Evolutionary conservation across 2,329 filamentous ascomycete genomes (phyloP).

Genomic region (Volutella citrinella): DNA sequence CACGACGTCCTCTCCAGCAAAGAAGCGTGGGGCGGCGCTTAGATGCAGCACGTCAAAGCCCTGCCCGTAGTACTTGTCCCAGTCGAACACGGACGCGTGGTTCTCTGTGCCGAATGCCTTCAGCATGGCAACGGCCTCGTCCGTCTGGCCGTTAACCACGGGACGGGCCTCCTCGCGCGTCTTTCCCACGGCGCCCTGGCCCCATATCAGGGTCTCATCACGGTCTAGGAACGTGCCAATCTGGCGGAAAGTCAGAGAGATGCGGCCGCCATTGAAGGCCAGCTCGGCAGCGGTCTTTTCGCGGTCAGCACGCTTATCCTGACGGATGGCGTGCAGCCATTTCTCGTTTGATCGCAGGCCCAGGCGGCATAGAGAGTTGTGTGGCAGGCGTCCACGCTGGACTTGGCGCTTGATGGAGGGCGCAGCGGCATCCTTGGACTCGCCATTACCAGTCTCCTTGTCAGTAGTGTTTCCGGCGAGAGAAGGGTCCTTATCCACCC

Average conservation of each 20-base stretch:
- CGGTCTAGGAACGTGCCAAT: conserved; percentile 81
- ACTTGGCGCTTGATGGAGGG: conserved; percentile 43
- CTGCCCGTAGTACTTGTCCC: conserved; percentile 70
- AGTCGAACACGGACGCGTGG: conserved; percentile 66
- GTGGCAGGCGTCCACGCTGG: conserved; percentile 71
- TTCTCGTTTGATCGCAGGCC: conserved; percentile 76
- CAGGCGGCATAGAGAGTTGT: conserved; percentile 85
- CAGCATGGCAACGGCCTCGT: conserved; percentile 67
- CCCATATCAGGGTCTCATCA: conserved; percentile 73
- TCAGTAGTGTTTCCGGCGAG: neutral
- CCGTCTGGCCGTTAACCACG: conserved; percentile 67
- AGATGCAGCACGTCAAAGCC: conserved; percentile 85
- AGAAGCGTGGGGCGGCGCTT: conserved; percentile 48
- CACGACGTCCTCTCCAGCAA: conserved; percentile 44
- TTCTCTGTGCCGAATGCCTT: conserved; percentile 85
- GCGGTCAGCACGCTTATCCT: conserved; percentile 69
- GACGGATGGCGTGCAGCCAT: conserved; percentile 90
- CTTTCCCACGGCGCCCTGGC: conserved; percentile 80
- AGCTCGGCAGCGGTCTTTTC: conserved; percentile 71
- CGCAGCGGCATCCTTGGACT: no score
- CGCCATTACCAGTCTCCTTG: no score
- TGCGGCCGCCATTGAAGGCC: conserved; percentile 71
- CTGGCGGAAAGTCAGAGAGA: conserved; percentile 85
- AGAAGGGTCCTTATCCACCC: conserved; percentile 40
- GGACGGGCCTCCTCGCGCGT: conserved; percentile 53